These are phyloP conservation scores for Verbascum thapsus DNA, from an alignment of 257 asterid species.

Conservation along the genomic window DNA sequence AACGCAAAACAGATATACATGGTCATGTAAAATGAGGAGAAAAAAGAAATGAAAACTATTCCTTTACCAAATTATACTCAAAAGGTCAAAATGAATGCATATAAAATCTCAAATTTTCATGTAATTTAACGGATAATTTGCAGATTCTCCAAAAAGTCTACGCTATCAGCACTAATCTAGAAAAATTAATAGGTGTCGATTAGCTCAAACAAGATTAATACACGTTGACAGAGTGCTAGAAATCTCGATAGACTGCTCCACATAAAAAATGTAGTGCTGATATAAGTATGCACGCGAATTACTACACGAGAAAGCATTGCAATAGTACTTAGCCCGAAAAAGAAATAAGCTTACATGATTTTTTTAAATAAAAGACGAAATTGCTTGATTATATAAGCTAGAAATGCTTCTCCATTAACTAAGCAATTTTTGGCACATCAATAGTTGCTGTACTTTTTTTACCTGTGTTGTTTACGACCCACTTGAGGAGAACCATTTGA, in stretches of 20 bases:
- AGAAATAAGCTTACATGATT: conserved; percentile 39
- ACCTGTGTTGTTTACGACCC: conserved; percentile 39
- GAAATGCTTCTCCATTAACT: conserved; percentile 37
- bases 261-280: conserved; percentile 29
- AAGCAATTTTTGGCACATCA: conserved; percentile 38
- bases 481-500: conserved; percentile 39
- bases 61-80: no score
- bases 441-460: conserved; percentile 31
- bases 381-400: conserved; percentile 25
- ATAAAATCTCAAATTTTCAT: no score
- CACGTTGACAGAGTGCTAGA: background rate
- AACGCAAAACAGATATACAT: no score
- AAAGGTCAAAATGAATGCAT: no score
- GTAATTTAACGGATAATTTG: background rate
- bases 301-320: conserved; percentile 35
- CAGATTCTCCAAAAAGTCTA: conserved; percentile 5
- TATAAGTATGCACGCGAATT: conserved; percentile 27
- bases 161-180: background rate
- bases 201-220: conserved; percentile 18
- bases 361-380: conserved; percentile 25
- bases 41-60: no score
- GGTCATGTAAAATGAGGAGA: no score
- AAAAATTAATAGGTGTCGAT: background rate
- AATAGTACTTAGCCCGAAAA: conserved; percentile 36
- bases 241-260: conserved; percentile 21